A percentile compares a stretch with the other conserved stretches of the same genome.
phyloP scores from a whole-genome alignment of 2,329 filamentous ascomycete genomes.

The Cytospora leucostoma region DNA sequence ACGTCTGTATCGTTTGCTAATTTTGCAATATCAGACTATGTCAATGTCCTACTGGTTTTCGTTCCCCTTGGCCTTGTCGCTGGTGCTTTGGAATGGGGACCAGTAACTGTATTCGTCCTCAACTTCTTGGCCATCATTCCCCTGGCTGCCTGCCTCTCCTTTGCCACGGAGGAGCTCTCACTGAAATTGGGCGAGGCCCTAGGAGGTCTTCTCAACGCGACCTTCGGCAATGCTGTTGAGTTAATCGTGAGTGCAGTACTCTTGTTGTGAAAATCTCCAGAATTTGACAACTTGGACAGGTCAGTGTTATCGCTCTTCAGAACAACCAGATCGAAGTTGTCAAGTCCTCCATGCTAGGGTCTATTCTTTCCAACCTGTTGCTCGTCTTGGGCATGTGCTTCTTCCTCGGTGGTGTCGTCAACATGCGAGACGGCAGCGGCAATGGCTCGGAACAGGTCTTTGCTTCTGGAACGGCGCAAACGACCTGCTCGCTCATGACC shows the following conservation, averaged over 20 bases:
- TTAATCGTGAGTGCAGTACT: constrained; percentile 61
- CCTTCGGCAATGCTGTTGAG: constrained; percentile 76
- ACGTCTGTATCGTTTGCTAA: constrained; percentile 19
- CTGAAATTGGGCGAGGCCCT: constrained; percentile 71
- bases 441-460: constrained; percentile 68
- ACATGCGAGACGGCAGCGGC: constrained; percentile 58
- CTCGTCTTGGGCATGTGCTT: constrained; percentile 84
- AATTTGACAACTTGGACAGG: constrained; percentile 49
- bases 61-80: constrained; percentile 73
- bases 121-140: constrained; percentile 83
- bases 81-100: constrained; percentile 62
- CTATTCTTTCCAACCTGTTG: constrained; percentile 90
- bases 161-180: constrained; percentile 77
- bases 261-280: constrained; percentile 23
- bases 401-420: constrained; percentile 70
- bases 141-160: constrained; percentile 71
- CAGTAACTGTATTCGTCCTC: constrained; percentile 70
- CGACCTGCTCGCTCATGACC: constrained; percentile 73
- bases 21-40: constrained; percentile 46
- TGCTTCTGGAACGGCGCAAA: constrained; percentile 75
- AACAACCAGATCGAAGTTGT: constrained; percentile 91
- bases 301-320: constrained; percentile 86
- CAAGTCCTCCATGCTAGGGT: constrained; percentile 96
- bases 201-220: constrained; percentile 73
- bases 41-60: constrained; percentile 72